These are phyloP conservation scores for Botryosphaeria dothidea DNA, from an alignment of 2,329 filamentous ascomycete species.

Conservation along the genomic window DNA sequence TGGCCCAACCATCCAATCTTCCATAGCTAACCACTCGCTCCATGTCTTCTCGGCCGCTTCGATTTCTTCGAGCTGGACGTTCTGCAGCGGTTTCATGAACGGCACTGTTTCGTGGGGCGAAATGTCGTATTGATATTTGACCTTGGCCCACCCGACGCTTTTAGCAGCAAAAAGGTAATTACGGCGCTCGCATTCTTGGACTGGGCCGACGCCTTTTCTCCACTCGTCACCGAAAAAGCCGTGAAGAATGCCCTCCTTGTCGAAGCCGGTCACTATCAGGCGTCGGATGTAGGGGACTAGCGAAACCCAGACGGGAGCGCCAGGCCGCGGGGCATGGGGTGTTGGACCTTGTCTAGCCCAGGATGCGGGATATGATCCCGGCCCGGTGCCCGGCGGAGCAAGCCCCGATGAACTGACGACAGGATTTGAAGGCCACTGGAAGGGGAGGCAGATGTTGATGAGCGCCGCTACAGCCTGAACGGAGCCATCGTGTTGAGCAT, in stretches of 20 bases:
- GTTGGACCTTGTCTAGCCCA: constrained; percentile 46
- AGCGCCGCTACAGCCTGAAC: constrained; percentile 89
- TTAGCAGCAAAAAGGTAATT: constrained; percentile 97
- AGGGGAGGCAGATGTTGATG: constrained; percentile 88
- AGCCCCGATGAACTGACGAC: constrained; percentile 39
- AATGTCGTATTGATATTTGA: constrained; percentile 91
- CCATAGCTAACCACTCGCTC: constrained; percentile 96
- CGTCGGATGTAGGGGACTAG: constrained; percentile 88
- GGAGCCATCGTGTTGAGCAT: constrained; percentile 78
- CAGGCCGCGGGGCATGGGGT: constrained; percentile 37
- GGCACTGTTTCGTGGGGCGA: constrained; percentile 79
- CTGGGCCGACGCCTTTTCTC: constrained; percentile 72
- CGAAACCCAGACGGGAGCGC: constrained; percentile 56
- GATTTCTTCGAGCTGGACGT: constrained; percentile 76
- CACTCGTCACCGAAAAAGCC: constrained; percentile 98
- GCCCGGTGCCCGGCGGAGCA: constrained; percentile 32
- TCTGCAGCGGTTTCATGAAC: constrained; percentile 80
- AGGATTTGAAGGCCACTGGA: constrained; percentile 65
- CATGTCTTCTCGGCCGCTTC: constrained; percentile 78
- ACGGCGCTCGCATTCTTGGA: constrained; percentile 85
- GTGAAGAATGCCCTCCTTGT: constrained; percentile 81
- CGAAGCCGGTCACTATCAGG: constrained; percentile 87
- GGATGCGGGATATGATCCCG: constrained; percentile 26
- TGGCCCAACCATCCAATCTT: constrained; percentile 97
- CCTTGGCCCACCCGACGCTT: constrained; percentile 83